Conservation (phyloP, 805 yeast species). For the Starmerella apis region DNA sequence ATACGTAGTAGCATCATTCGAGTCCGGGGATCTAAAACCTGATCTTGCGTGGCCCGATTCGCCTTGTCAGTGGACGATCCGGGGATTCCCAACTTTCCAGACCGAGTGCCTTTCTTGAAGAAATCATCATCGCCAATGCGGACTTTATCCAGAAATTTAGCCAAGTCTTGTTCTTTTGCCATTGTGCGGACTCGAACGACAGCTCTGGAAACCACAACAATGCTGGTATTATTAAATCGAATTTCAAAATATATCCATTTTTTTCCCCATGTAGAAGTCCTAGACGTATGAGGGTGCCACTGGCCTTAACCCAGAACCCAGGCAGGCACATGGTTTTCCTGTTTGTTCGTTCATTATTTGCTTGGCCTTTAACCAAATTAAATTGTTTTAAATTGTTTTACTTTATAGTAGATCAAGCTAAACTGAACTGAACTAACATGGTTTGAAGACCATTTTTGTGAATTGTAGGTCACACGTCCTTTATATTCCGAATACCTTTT, state of each 20-base stretch:
- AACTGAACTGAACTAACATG: too few relatives aligned
- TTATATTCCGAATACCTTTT: too few relatives aligned
- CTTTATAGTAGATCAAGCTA: too few relatives aligned
- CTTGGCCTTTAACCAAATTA: too few relatives aligned
- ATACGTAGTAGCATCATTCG: slow-evolving; percentile 69
- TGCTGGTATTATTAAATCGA: not conserved
- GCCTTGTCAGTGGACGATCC: slow-evolving; percentile 51
- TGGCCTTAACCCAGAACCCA: too few relatives aligned
- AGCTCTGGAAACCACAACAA: not conserved
- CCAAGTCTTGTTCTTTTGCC: slow-evolving; percentile 11
- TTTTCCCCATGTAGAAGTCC: not conserved
- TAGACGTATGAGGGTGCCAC: too few relatives aligned
- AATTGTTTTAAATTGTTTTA: too few relatives aligned
- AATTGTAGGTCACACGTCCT: too few relatives aligned
- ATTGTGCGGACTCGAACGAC: not conserved
- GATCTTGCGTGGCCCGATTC: slow-evolving; percentile 93
- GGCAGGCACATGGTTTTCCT: too few relatives aligned
- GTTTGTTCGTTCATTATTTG: too few relatives aligned
- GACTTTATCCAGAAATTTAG: slow-evolving; percentile 21
- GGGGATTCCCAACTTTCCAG: slow-evolving; percentile 22
- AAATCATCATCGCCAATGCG: slow-evolving; percentile 23
- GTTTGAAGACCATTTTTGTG: too few relatives aligned
- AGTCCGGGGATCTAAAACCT: slow-evolving; percentile 91
- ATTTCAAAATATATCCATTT: not conserved
- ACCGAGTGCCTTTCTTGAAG: slow-evolving; percentile 25